Base-by-base conservation (phyloP, 805 yeast genomes). In the Cephaloascus fragrans region DNA sequence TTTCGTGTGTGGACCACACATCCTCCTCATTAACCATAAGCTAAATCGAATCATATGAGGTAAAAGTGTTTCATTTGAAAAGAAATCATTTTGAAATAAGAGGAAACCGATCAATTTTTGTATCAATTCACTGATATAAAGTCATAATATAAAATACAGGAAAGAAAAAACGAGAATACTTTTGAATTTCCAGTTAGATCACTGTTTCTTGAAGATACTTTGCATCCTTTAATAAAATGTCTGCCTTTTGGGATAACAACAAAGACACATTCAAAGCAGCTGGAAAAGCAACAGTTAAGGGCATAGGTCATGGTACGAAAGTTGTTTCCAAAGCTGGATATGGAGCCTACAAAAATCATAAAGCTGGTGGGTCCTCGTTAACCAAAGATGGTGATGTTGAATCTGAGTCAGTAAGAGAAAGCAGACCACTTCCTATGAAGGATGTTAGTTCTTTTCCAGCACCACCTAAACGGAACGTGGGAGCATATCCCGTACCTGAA, bases 321-420 rank as follows among this genome's bases (percentile, higher is more conserved):
- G 67, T 74, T 0, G 60, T 72, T 1, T 59, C 69, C 3, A 70
- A 71, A 43, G 75, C 74, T n/a, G 78, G 77, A 0, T 60, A 64
- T 44, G 55, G 56, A 8, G 71, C 79, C 2, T 73, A 73, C 50
- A 72, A 72, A 44, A 68, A 68, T 37, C 58, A 59, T 45, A 57
- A 46, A 57, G 59, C 33, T 4, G 47, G 43, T 4, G 46, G 42
- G 3, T 45, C 41, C 2, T 43, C 38, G 9, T 45, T 36, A 2
- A 44, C 40, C 17, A 46, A 19, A 4, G 41, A 26, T 14, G 48
- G 39, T 14, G 47, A 39, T 14, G 40, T 41, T 2, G 50, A 46
- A 26, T 51, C 43, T 9, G 33, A 9, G 9, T 39, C 14, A 10
- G 47, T 47, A 16, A 19, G 31, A 18, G 46, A 41, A 16, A 40